phyloP scores from a whole-genome alignment of 441 rosid species.

The Metrosideros polymorpha region DNA sequence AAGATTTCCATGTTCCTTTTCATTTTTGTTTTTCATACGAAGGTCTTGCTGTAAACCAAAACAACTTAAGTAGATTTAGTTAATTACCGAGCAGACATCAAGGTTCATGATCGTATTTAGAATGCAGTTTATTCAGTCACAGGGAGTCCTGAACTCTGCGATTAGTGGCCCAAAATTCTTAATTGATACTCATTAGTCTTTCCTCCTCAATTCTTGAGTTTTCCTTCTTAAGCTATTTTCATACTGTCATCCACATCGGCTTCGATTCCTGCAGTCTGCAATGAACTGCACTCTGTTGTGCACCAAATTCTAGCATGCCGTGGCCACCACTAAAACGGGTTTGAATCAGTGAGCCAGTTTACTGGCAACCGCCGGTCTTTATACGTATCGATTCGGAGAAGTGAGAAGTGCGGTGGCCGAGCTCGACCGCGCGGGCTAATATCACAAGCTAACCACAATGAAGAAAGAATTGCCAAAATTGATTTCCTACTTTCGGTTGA shows the following conservation, averaged over 20 bases:
- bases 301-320: not conserved
- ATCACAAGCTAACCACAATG: not conserved
- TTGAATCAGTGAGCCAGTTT: not conserved
- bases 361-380: rapidly evolving
- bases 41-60: not conserved
- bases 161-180: not conserved
- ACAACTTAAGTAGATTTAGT: not conserved
- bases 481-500: not conserved
- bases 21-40: not conserved
- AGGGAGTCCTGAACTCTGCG: not conserved
- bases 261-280: not conserved
- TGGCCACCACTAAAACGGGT: not conserved
- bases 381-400: not conserved
- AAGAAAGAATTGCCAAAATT: not conserved
- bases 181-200: not conserved
- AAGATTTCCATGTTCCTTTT: not conserved
- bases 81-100: not conserved
- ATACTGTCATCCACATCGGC: not conserved
- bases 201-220: not conserved
- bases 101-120: not conserved
- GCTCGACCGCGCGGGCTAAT: not conserved
- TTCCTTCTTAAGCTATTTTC: not conserved
- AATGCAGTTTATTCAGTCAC: not conserved
- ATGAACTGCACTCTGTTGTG: not conserved
- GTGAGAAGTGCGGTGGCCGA: not conserved